phyloP scores from a whole-genome alignment of 2,329 filamentous ascomycete species.

The Tolypocladium inflatum region DNA sequence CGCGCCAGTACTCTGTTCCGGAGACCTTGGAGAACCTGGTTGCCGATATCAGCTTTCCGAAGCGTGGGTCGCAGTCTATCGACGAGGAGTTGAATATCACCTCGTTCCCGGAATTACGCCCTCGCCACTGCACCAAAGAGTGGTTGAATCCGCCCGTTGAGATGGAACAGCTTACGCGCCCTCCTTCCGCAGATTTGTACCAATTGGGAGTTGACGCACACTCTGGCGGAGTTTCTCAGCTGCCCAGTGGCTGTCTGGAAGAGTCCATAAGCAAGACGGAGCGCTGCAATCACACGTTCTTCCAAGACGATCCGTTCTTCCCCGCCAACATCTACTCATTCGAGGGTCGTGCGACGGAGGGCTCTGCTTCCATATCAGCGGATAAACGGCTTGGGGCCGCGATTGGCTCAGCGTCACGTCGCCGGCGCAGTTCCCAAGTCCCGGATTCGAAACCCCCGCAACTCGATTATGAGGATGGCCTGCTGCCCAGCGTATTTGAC shows the following conservation, averaged over 20 bases:
- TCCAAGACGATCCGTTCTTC: conserved; percentile 14
- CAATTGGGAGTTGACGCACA: conserved; percentile 21
- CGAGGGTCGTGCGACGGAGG: conserved; percentile 1
- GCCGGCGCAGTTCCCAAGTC: conserved; percentile 15
- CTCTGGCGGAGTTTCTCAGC: conserved; percentile 4
- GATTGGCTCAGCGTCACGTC: conserved; percentile 13
- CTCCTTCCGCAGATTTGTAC: conserved; percentile 11
- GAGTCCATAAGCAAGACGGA: conserved; percentile 6
- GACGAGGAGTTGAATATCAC: conserved; percentile 17
- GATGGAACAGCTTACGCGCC: conserved; percentile 6
- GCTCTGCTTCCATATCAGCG: not conserved
- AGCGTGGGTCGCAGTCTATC: not conserved
- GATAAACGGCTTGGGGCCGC: conserved; percentile 13
- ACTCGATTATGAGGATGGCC: conserved; percentile 4
- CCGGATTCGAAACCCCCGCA: conserved; percentile 3
- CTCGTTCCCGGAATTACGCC: conserved; percentile 22
- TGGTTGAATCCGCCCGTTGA: conserved; percentile 16
- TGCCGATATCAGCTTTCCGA: not conserved
- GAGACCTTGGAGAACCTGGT: not conserved
- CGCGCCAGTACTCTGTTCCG: not conserved
- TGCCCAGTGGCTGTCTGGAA: conserved; percentile 4
- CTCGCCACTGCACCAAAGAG: conserved; percentile 21
- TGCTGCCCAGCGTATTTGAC: conserved; percentile 16
- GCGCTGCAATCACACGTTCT: conserved; percentile 9
- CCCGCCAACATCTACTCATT: not conserved